Evolutionary conservation across 768 basidiomycete genomes (phyloP).

Genomic region (Myochromella boudieri): DNA sequence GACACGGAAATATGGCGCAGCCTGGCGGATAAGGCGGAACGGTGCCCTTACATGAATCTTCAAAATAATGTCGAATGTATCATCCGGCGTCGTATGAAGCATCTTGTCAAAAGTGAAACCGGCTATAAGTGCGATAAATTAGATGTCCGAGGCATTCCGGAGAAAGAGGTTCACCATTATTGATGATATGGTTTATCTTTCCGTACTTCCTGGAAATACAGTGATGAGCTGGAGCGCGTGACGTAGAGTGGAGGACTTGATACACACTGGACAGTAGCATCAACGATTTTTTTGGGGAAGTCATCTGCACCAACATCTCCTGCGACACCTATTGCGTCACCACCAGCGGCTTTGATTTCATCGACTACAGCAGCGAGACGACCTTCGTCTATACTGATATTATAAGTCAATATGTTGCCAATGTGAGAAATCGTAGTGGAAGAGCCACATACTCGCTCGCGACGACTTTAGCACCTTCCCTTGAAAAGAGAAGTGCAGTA

Average conservation of each 20-base stretch:
- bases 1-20: conserved; percentile 82
- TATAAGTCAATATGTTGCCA: conserved; percentile 6
- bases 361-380: conserved; percentile 65
- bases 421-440: not conserved
- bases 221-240: not conserved
- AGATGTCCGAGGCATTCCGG: not conserved
- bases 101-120: conserved; percentile 86
- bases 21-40: conserved; percentile 81
- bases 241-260: not conserved
- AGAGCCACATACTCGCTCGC: conserved; percentile 64
- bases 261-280: conserved; percentile 74
- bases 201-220: conserved; percentile 60
- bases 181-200: conserved; percentile 85
- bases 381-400: conserved; percentile 64
- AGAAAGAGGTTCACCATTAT: conserved; percentile 55
- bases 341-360: conserved; percentile 73
- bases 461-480: conserved; percentile 85
- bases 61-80: conserved; percentile 77
- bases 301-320: conserved; percentile 85
- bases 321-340: conserved; percentile 69
- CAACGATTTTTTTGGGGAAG: conserved; percentile 76
- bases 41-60: conserved; percentile 86
- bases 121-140: conserved; percentile 34
- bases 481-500: conserved; percentile 74
- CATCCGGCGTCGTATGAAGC: conserved; percentile 85